Base-by-base conservation (phyloP, 768 basidiomycete genomes). In the Auriculariales sp. region DNA sequence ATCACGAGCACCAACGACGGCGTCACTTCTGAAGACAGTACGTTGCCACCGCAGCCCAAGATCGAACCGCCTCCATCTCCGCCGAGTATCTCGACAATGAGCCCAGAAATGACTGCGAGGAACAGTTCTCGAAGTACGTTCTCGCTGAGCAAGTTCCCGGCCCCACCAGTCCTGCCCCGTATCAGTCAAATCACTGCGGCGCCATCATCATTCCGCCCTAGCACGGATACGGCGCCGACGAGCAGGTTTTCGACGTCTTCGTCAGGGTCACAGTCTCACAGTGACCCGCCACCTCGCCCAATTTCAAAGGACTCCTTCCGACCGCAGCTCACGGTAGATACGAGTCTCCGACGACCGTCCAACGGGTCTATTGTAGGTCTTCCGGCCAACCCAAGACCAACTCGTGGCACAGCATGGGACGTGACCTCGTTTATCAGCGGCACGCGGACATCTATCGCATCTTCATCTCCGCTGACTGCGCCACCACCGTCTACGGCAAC, bases 141-240 rank as follows among this genome's bases (percentile, higher is more conserved):
- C 39, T 44, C 39, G 39, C 22, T 44, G 14, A 44, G 39, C 39
- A 44, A 44, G 39, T 44, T 44, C 39, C 39, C 39, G 22, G 39
- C 39, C 14, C 39, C 39, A 25, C 39, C 39, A 6, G 22, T 15
- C 35, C 35, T 44, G n/a, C n/a, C n/a, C 19, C 36, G 36, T 7
- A 25, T 7, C 10, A 5, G 22, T 19, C 22, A 12, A 19, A 12
- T 11, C 39, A 25, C 39, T 19, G 22, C 39, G 39, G 22, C 39
- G 39, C 39, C 35, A n/a, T n/a, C n/a, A n/a, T n/a, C n/a, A n/a
- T n/a, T n/a, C n/a, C n/a, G n/a, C n/a, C n/a, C n/a, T n/a, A n/a
- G n/a, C n/a, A n/a, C n/a, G n/a, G n/a, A n/a, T 15, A 15, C n/a
- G 39, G 12, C 39, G 39, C 39, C 27, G 14, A 22, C 4, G 19